A percentile compares a stretch with the other conserved stretches of the same genome.
These are phyloP conservation scores for Actinomortierella ambigua DNA, from an alignment of 371 early-diverging fungal genomes.

Conservation along the genomic window DNA sequence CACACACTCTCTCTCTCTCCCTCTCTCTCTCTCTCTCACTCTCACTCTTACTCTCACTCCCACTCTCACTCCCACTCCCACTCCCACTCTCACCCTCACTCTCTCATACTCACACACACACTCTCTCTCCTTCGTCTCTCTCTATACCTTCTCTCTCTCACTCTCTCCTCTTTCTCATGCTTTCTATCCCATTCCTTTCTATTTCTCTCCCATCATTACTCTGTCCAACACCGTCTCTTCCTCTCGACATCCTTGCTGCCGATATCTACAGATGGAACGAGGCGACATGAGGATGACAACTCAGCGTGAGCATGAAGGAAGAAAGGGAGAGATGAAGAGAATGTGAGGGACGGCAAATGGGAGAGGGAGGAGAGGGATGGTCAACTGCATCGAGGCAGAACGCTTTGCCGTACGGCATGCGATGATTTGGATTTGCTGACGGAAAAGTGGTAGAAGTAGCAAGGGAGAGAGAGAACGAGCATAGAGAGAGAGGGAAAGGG, in stretches of 20 bases:
- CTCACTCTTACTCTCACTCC: background rate
- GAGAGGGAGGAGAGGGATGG: background rate
- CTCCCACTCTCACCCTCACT: background rate
- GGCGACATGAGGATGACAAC: background rate
- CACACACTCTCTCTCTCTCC: background rate
- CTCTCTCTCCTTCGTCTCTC: conserved; percentile 1
- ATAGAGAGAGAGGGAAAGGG: background rate
- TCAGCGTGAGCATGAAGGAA: background rate
- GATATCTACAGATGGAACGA: background rate
- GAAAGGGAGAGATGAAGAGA: background rate
- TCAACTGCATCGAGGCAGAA: too few relatives aligned
- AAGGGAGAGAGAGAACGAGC: background rate
- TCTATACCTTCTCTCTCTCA: background rate
- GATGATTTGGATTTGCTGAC: too few relatives aligned
- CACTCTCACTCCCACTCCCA: background rate
- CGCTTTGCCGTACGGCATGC: too few relatives aligned
- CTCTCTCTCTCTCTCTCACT: conserved; percentile 1
- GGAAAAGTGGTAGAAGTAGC: background rate
- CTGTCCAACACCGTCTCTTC: too few relatives aligned
- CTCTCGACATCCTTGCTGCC: background rate
- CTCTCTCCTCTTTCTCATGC: background rate
- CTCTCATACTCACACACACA: background rate
- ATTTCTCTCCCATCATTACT: too few relatives aligned
- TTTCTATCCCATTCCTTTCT: background rate
- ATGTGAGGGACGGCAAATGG: background rate